Base-by-base conservation (phyloP, 371 early-diverging fungal genomes). In the Conidiobolus incongruus region DNA sequence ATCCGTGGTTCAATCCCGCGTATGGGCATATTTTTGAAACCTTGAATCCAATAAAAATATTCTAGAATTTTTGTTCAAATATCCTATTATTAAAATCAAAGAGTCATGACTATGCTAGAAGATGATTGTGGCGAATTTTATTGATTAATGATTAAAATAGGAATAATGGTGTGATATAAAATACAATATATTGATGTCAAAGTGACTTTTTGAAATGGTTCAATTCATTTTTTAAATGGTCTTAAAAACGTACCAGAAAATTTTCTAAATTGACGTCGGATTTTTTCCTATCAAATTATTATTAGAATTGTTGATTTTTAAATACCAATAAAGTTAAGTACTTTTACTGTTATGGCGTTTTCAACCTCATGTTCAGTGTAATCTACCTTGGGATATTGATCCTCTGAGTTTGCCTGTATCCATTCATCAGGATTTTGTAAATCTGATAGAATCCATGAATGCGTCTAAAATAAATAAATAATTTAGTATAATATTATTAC, bases 371-470 rank as follows among this genome's bases (percentile, higher is more conserved):
- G 79, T 8, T 72, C 72, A 1, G 79, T 72, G 11, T 78, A 69
- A 0, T 61, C 52, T 19, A 77, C 56, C 0, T 65, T 65, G 11
- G 56, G 61, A 21, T 63, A 61, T 16, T 60, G 53, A 11, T 54
- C 42, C n/a, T 76, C 72, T 43, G 79, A 75, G 0, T 73, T 76
- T 39, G 70, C 70, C 11, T 51, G 50, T 7, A 69, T 60, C 80
- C 78, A 82, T 49, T 48, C 51, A 8, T 52, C 55, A 13, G 75
- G 72, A 34, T 72, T 67, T 4, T 51, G 52, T 35, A 90, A 45
- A 50, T 77, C 89, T 20, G 61, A 64, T 8, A 69, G 68, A 0
- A 87, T 79, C 91, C 92, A 95, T 19, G 83, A 81, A 58, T 91
- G 93, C 24, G 52, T 50, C 68, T 79, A 38, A 8, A 47, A 29